phyloP scores from a whole-genome alignment of 805 yeast species.

The Clavispora fructus region DNA sequence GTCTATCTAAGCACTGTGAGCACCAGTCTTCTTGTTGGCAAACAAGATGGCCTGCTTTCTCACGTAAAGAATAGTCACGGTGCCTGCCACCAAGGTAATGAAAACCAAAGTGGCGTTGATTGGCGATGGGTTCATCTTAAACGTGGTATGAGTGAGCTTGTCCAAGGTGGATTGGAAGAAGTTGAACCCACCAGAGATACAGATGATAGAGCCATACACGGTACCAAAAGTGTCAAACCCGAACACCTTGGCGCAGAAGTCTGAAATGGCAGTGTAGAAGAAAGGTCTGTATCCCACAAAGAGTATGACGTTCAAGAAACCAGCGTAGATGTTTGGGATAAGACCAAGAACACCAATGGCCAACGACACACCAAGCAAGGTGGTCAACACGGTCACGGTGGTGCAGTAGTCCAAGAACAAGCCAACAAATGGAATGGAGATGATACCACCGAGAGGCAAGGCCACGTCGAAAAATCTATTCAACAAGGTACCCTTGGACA shows the following conservation, averaged over 20 bases:
- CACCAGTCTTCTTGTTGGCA: background rate
- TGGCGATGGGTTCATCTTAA: conserved; percentile 53
- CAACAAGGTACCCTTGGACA: conserved; percentile 31
- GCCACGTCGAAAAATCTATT: conserved; percentile 49
- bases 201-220: conserved; percentile 52
- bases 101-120: conserved; percentile 37
- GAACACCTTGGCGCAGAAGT: conserved; percentile 58
- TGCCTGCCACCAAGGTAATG: conserved; percentile 41
- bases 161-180: conserved; percentile 45
- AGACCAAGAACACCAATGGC: conserved; percentile 47
- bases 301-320: conserved; percentile 40
- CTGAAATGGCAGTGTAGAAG: conserved; percentile 53
- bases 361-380: conserved; percentile 37
- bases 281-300: conserved; percentile 54
- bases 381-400: conserved; percentile 39
- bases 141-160: conserved; percentile 44
- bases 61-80: conserved; percentile 37
- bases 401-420: conserved; percentile 45
- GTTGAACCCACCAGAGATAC: conserved; percentile 48
- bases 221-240: conserved; percentile 60
- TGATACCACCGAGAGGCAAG: conserved; percentile 51
- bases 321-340: conserved; percentile 35
- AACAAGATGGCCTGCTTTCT: conserved; percentile 8
- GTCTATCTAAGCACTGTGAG: background rate
- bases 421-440: conserved; percentile 53